Base-by-base conservation (phyloP, 2,329 filamentous ascomycete genomes). In the Escovopsis sp. region DNA sequence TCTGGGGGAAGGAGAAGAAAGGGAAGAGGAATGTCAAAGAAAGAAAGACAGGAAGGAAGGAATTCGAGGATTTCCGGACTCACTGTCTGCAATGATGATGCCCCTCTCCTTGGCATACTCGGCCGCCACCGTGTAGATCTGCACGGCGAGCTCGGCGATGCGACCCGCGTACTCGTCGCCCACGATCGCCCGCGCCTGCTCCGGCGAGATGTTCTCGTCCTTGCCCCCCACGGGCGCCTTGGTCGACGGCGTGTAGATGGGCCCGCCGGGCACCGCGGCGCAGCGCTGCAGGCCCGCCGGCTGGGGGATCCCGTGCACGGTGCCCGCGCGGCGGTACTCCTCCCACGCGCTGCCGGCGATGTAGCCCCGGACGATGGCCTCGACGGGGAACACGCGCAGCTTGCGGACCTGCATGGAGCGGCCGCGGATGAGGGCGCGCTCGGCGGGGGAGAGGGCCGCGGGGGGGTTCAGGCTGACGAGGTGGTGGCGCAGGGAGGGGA, bases 311-410 rank as follows among this genome's bases (percentile, higher is more conserved):
- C 85, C 84, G 61, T 94, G 84, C 13, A 94, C 81, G 2, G 85
- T 93, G 40, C 84, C 82, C 15, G 63, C 69, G 49, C 72, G 70
- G 56, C 75, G 65, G 65, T 91, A 58, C 65, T 94, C 86, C 33
- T 70, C 70, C 81, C 84, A 94, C 0, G 84, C 86, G 37, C 78
- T 83, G 35, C 87, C 87, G 6, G 87, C 87, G 57, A 94, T 78
- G 65, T 94, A 94, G 50, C 87, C 87, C 44, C 86, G 78, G n/a
- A 93, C 84, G 33, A 54, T 53, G 39, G 50, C 50, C 43, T 56
- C 51, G 37, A 56, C 47, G 35, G 50, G 49, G 24, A 53, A 43
- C 2, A 53, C 50, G 30, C 45, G 43, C 15, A 53, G 47, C 38
- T 76, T 76, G 47, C 79, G 76, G 42, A 89, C 82, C 49, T 77